Evolutionary conservation across 495 filamentous ascomycete genomes (phyloP).

Genomic region (Penicillium fimorum): DNA sequence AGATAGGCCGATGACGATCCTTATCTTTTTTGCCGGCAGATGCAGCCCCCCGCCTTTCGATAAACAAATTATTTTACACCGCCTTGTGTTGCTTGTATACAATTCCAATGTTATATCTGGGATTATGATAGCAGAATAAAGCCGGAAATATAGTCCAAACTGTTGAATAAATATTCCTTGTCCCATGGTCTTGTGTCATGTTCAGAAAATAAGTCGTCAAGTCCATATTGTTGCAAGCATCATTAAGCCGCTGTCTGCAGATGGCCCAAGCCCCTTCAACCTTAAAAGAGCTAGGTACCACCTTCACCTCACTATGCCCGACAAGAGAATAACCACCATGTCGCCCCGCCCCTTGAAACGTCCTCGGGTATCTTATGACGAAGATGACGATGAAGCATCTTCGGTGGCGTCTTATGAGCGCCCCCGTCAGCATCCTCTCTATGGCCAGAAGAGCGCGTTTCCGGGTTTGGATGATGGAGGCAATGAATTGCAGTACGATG

Average conservation of each 20-base stretch:
- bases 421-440: conserved; percentile 60
- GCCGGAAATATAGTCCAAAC: background rate
- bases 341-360: conserved; percentile 27
- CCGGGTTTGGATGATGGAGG: conserved; percentile 66
- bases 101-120: background rate
- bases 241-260: background rate
- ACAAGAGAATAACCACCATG: conserved; percentile 37
- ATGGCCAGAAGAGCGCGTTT: conserved; percentile 75
- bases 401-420: conserved; percentile 30
- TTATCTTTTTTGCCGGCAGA: conserved; percentile 7
- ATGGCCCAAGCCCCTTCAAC: conserved; percentile 8
- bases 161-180: background rate
- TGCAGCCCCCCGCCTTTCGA: background rate
- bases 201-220: background rate
- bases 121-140: background rate
- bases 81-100: background rate
- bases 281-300: background rate
- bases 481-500: conserved; percentile 49
- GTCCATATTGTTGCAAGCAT: background rate
- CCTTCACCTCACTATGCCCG: conserved; percentile 25
- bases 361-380: conserved; percentile 28
- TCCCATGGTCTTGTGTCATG: background rate
- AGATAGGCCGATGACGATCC: conserved; percentile 6
- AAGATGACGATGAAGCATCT: conserved; percentile 22
- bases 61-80: background rate